Percentiles rank a stretch among this genome's conserved stretches.
phyloP scores from a whole-genome alignment of 768 basidiomycete genomes.

The Atractiella rhizophila region DNA sequence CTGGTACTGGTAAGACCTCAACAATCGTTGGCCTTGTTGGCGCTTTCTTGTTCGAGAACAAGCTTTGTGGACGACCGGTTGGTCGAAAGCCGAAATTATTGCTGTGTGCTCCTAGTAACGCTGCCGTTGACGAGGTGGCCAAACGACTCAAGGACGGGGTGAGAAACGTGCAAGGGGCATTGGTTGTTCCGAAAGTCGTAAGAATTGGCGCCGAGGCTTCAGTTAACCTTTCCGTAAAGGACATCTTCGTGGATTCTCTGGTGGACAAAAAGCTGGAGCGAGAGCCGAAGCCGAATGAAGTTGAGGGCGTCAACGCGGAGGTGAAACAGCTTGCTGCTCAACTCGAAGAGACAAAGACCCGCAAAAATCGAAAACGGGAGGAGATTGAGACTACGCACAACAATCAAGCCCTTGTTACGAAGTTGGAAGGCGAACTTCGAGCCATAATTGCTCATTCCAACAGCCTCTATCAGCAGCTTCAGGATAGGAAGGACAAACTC shows the following conservation, averaged over 20 bases:
- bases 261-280: slow-evolving; percentile 51
- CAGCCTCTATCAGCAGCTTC: slow-evolving; percentile 39
- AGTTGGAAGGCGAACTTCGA: slow-evolving; percentile 46
- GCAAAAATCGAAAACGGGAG: too few species aligned
- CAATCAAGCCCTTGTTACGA: slow-evolving; percentile 30
- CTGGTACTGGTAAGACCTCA: slow-evolving; percentile 94
- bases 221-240: slow-evolving; percentile 53
- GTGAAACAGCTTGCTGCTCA: slow-evolving; percentile 41
- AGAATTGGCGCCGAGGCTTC: slow-evolving; percentile 57
- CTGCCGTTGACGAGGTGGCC: slow-evolving; percentile 90
- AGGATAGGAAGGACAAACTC: slow-evolving; percentile 55
- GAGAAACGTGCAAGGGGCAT: slow-evolving; percentile 31
- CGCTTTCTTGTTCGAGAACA: slow-evolving; percentile 45
- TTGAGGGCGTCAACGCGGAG: slow-evolving; percentile 36
- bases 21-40: slow-evolving; percentile 89
- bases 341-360: slow-evolving; percentile 34
- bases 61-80: slow-evolving; percentile 24
- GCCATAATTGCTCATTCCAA: slow-evolving; percentile 40
- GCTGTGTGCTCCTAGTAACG: slow-evolving; percentile 90
- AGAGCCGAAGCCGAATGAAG: slow-evolving; percentile 30
- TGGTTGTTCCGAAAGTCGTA: slow-evolving; percentile 49
- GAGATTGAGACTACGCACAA: slow-evolving; percentile 36
- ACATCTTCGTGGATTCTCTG: slow-evolving; percentile 62
- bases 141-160: slow-evolving; percentile 60
- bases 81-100: slow-evolving; percentile 34